Conservation (phyloP, 345 rosid genomes). For the Brassica cretica region DNA sequence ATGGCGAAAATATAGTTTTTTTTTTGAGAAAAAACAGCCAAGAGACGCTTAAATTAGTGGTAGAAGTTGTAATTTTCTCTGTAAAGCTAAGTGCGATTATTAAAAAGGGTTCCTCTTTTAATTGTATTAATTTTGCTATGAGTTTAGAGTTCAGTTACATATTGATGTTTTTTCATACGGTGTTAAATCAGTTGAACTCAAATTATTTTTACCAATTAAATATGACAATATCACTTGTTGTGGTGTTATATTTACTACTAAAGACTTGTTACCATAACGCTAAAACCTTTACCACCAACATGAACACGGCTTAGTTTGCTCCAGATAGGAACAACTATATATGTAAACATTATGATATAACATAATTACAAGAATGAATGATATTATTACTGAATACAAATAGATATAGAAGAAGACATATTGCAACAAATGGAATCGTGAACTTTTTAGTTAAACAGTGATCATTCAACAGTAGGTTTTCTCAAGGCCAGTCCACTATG, state of each 20-base stretch:
- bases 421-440: background rate
- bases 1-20: too few relatives aligned
- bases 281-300: background rate
- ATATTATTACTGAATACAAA: background rate
- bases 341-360: background rate
- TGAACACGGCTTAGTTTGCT: background rate
- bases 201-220: background rate
- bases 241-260: background rate
- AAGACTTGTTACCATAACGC: background rate
- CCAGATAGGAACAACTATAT: background rate
- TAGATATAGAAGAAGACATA: background rate
- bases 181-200: background rate
- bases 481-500: background rate
- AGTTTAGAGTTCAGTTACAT: too few relatives aligned
- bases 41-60: too few relatives aligned
- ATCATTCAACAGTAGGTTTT: background rate
- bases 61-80: background rate
- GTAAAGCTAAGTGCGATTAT: too few relatives aligned
- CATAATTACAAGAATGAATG: background rate
- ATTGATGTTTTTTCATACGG: background rate
- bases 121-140: too few relatives aligned
- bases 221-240: background rate
- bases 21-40: too few relatives aligned
- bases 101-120: too few relatives aligned
- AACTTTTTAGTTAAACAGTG: background rate